A percentile compares a stretch with the other conserved stretches of the same genome.
Evolutionary conservation across 805 yeast species (phyloP).

Genomic region (Candida coleopterorum): DNA sequence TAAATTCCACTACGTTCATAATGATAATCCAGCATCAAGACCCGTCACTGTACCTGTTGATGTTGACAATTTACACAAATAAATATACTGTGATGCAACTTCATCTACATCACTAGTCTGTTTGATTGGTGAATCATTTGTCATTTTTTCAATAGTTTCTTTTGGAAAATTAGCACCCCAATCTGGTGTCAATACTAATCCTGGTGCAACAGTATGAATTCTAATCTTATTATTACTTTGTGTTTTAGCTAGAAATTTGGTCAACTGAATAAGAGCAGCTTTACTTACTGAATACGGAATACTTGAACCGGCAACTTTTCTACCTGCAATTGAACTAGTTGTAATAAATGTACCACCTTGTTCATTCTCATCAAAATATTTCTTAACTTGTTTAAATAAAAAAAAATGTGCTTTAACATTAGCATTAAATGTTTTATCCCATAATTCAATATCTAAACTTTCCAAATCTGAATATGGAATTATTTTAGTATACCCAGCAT

Average conservation of each 20-base stretch:
- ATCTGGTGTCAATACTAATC: slow-evolving; percentile 18
- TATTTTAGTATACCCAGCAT: slow-evolving; percentile 35
- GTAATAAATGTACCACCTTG: slow-evolving; percentile 22
- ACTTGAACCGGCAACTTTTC: slow-evolving; percentile 22
- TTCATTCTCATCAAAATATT: slow-evolving; percentile 18
- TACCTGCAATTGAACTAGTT: slow-evolving; percentile 25
- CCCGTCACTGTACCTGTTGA: slow-evolving; percentile 22
- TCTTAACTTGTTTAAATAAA: slow-evolving; percentile 24
- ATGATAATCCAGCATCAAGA: slow-evolving; percentile 20
- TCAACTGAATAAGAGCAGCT: slow-evolving; percentile 19
- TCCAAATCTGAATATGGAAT: slow-evolving; percentile 26
- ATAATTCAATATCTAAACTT: slow-evolving; percentile 24
- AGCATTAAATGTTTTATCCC: slow-evolving; percentile 24
- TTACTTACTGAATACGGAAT: slow-evolving; percentile 32
- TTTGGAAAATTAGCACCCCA: slow-evolving; percentile 21
- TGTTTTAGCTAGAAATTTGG: slow-evolving; percentile 17
- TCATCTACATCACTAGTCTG: slow-evolving; percentile 20
- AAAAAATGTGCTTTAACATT: slow-evolving; percentile 28
- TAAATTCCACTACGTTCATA: too few relatives aligned
- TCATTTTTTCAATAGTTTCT: slow-evolving; percentile 12
- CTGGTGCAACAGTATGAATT: slow-evolving; percentile 14
- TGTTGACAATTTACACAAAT: slow-evolving; percentile 16
- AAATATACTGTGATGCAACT: slow-evolving; percentile 19
- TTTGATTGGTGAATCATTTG: slow-evolving; percentile 15
- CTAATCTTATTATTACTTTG: slow-evolving; percentile 17